phyloP scores from a whole-genome alignment of 2,329 filamentous ascomycete species.

The Botrytis deweyae region DNA sequence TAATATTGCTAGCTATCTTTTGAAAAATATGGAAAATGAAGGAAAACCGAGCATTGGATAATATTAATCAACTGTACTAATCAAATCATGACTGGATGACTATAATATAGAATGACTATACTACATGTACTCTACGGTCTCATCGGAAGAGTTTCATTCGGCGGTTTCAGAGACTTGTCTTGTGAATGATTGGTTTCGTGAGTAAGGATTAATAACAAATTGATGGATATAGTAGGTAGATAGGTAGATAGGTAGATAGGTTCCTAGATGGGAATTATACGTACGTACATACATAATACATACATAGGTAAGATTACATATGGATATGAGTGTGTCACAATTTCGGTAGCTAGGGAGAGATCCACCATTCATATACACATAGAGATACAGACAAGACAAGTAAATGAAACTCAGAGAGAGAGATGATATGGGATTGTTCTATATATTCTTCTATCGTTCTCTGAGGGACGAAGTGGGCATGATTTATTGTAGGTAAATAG shows the following conservation, averaged over 20 bases:
- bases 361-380: not conserved
- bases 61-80: not conserved
- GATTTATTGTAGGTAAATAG: not conserved
- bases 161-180: not conserved
- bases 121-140: not conserved
- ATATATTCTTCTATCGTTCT: not conserved
- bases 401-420: not conserved
- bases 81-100: not conserved
- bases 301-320: not conserved
- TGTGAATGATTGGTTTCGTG: not conserved
- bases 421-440: not conserved
- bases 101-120: not conserved
- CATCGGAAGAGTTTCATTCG: not conserved
- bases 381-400: not conserved
- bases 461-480: not conserved
- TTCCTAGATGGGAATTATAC: not conserved
- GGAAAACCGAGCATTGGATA: not conserved
- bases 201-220: not conserved
- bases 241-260: not conserved
- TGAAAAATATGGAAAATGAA: not conserved
- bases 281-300: not conserved
- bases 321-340: not conserved
- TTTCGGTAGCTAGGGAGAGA: not conserved
- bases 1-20: not conserved
- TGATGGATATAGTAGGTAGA: not conserved